Conservation (phyloP, 495 filamentous ascomycete genomes). For the Aspergillus avenaceus region DNA sequence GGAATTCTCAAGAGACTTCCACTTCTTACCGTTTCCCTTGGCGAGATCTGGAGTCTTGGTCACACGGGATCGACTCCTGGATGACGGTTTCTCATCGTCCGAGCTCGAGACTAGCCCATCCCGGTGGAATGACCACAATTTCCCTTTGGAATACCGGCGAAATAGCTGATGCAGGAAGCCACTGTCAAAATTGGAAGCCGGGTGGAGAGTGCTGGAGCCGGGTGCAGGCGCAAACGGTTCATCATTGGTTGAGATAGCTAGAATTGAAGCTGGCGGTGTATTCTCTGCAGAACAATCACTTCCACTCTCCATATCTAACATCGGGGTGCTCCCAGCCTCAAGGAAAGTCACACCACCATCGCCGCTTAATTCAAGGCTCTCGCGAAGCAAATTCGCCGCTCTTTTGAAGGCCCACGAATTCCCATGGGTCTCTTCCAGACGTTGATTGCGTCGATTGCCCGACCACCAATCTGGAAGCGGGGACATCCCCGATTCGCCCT, state of each 20-base stretch:
- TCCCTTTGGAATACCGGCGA: constrained; percentile 56
- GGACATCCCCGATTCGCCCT: constrained; percentile 22
- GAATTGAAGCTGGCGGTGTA: constrained; percentile 29
- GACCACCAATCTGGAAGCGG: constrained; percentile 39
- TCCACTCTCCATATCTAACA: constrained; percentile 27
- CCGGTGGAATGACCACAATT: constrained; percentile 62
- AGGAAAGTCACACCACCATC: constrained; percentile 54
- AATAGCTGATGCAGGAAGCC: constrained; percentile 49
- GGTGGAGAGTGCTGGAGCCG: constrained; percentile 24
- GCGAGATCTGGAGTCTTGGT: constrained; percentile 23
- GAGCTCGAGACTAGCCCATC: constrained; percentile 41
- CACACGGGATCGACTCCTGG: constrained; percentile 12
- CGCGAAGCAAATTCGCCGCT: constrained; percentile 54
- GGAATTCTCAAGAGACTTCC: constrained; percentile 38
- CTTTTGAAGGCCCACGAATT: constrained; percentile 48
- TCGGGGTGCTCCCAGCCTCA: constrained; percentile 33
- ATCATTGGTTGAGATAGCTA: constrained; percentile 35
- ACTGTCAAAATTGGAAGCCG: constrained; percentile 34
- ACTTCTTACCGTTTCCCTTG: constrained; percentile 35
- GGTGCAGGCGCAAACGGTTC: constrained; percentile 37
- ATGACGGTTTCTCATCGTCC: constrained; percentile 33
- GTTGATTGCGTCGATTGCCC: constrained; percentile 26
- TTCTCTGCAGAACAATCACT: constrained; percentile 29
- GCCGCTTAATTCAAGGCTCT: constrained; percentile 48
- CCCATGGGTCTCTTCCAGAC: constrained; percentile 35